These are phyloP conservation scores for Macrolepiota albuminosa DNA, from an alignment of 768 basidiomycete genomes.

Conservation along the genomic window DNA sequence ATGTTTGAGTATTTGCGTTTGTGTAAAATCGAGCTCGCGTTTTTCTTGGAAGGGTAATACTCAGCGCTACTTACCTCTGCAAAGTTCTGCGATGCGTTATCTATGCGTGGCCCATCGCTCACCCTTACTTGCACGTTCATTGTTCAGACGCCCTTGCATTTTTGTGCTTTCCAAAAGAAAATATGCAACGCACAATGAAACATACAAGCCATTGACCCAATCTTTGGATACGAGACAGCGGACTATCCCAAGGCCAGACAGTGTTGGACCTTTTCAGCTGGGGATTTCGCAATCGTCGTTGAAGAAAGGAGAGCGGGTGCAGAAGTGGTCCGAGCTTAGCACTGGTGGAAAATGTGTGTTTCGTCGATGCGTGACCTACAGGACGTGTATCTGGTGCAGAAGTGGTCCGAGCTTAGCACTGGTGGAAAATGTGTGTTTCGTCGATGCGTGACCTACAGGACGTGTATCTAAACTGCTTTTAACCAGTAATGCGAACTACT, in stretches of 20 bases:
- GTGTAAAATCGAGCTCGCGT: conserved; percentile 1
- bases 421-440: conserved; percentile 64
- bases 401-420: conserved; percentile 76
- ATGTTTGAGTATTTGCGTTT: conserved; percentile 12
- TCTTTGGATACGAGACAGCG: conserved; percentile 58
- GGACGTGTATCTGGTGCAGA: conserved; percentile 34
- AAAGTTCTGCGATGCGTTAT: conserved; percentile 14
- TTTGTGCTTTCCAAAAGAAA: conserved; percentile 17
- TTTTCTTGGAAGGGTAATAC: not conserved
- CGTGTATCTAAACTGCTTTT: not conserved
- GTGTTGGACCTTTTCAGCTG: conserved; percentile 75
- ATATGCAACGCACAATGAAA: conserved; percentile 44
- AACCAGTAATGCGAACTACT: conserved; percentile 43
- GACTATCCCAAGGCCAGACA: conserved; percentile 42
- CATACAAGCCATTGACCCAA: conserved; percentile 55
- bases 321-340: conserved; percentile 79
- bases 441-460: not conserved
- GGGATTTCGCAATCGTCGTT: conserved; percentile 58
- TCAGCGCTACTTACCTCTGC: not conserved
- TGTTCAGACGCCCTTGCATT: conserved; percentile 2
- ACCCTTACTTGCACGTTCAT: conserved; percentile 5
- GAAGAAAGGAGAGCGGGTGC: conserved; percentile 48
- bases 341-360: conserved; percentile 69
- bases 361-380: not conserved
- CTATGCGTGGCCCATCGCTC: conserved; percentile 13